Base-by-base conservation (phyloP, 805 yeast species). In the Kuraishia molischiana region DNA sequence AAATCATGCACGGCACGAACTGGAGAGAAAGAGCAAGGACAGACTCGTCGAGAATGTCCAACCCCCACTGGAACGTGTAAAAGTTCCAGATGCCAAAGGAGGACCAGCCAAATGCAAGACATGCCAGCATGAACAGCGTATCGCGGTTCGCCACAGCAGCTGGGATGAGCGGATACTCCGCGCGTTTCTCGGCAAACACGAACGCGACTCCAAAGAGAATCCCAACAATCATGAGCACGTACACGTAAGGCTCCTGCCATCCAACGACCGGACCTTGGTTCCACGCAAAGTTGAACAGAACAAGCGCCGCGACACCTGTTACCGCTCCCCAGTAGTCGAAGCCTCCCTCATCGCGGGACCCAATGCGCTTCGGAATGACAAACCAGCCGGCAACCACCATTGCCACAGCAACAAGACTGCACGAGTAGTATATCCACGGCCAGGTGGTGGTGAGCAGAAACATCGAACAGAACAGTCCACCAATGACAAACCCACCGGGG, bases 181-280 rank as follows among this genome's bases (percentile, higher is more conserved):
- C 55, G 13, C 55, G 54, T n/a, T 56, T 42, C 49, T 83, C 89
- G 35, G 66, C 57, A 26, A 52, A 46, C 43, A 68, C 62, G 50
- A 83, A 82, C 0, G 51, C 62, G 3, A 54, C 45, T 8, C 81
- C 47, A 5, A 61, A 43, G 1, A 67, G 20, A 0, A 64, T 44
- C 0, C 86, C 74, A 4, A 80, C 51, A 1, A 78, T 59, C 21
- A 81, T 56, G 10, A 83, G 51, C 0, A 64, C 74, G 31, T 77
- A 71, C 31, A 78, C 69, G 45, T 81, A 82, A 1, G 78, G 67
- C 2, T 50, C 51, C 9, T 56, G 47, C 90, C 90, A 83, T 17
- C 89, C 85, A 2, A 62, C 79, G 4, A 71, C 66, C 0, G 90
- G 85, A 2, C 82, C 90, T 52, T 84, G 87, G 47, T 79, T 82